Percentiles rank a stretch among this genome's conserved stretches.
These are phyloP conservation scores for Hamamelis virginiana DNA, from an alignment of 164 flowering plant genomes.

Conservation along the genomic window DNA sequence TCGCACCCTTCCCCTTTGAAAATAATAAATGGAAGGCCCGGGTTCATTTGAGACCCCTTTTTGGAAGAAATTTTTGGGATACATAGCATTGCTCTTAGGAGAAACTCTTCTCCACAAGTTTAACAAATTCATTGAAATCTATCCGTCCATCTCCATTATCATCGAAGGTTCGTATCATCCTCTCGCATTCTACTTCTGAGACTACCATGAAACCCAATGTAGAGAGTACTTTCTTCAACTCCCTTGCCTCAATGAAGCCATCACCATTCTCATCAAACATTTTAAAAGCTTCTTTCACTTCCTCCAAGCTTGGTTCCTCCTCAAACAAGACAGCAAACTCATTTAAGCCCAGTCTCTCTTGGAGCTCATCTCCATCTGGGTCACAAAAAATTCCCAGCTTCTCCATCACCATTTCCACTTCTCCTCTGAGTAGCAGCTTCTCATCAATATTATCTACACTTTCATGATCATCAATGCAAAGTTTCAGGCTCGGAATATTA, in stretches of 20 bases:
- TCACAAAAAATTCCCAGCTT: slow-evolving; percentile 13
- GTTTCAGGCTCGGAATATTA: background rate
- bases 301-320: slow-evolving; percentile 35
- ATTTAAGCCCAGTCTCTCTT: slow-evolving; percentile 8
- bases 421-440: slow-evolving; percentile 10
- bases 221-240: slow-evolving; percentile 35
- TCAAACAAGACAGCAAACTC: slow-evolving; percentile 27
- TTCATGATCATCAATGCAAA: background rate
- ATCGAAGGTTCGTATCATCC: slow-evolving; percentile 45
- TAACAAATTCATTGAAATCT: slow-evolving; percentile 47
- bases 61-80: too few species aligned
- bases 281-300: slow-evolving; percentile 42
- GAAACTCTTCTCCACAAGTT: slow-evolving; percentile 29
- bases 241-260: slow-evolving; percentile 51
- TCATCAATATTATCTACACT: slow-evolving; percentile 7
- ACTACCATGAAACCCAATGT: slow-evolving; percentile 31
- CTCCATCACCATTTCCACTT: slow-evolving; percentile 32
- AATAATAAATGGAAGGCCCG: too few species aligned
- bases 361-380: slow-evolving; percentile 8
- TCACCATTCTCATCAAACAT: slow-evolving; percentile 51
- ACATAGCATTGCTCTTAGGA: too few species aligned
- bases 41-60: too few species aligned
- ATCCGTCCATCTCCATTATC: slow-evolving; percentile 41
- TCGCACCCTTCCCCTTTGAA: too few species aligned
- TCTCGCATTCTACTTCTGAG: slow-evolving; percentile 28